Evolutionary conservation across 2,329 filamentous ascomycete genomes (phyloP).

Genomic region (Colletotrichum magnum): DNA sequence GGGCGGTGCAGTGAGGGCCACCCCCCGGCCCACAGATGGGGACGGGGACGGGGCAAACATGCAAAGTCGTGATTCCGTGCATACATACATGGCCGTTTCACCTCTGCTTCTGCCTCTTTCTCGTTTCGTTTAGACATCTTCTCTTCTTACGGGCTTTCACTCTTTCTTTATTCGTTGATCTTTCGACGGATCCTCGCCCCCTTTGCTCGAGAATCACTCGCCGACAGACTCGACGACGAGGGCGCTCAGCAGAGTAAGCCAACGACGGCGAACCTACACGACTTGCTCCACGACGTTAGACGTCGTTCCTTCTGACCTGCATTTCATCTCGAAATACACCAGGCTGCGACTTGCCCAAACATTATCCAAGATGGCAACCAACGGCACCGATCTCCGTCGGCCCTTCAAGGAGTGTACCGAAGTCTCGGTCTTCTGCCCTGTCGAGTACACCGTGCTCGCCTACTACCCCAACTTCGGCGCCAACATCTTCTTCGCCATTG

Average conservation of each 20-base stretch:
- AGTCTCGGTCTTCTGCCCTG: slow-evolving; percentile 63
- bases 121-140: slow-evolving; percentile 13
- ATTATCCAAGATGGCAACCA: slow-evolving; percentile 28
- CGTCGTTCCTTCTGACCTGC: not conserved
- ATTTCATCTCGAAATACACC: too few relatives aligned
- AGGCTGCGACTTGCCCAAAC: not conserved
- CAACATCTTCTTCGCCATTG: slow-evolving; percentile 67
- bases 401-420: slow-evolving; percentile 51
- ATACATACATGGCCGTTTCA: slow-evolving; percentile 21
- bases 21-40: not conserved
- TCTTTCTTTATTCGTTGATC: not conserved
- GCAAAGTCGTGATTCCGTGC: slow-evolving; percentile 9
- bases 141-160: too few relatives aligned
- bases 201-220: not conserved
- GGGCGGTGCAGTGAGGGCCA: not conserved
- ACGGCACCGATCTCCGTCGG: slow-evolving; percentile 27
- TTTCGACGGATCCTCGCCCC: not conserved
- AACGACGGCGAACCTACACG: not conserved
- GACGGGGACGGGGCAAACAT: not conserved
- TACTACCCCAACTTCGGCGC: slow-evolving; percentile 71
- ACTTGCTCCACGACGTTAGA: not conserved
- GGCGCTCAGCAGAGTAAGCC: not conserved
- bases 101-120: slow-evolving; percentile 1
- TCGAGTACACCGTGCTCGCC: slow-evolving; percentile 66
- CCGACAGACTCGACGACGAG: not conserved